Evolutionary conservation across 208 protist genomes (phyloP), one percentile per base, ranked within the genome.

Genomic region (Wallacemonas sp.): DNA sequence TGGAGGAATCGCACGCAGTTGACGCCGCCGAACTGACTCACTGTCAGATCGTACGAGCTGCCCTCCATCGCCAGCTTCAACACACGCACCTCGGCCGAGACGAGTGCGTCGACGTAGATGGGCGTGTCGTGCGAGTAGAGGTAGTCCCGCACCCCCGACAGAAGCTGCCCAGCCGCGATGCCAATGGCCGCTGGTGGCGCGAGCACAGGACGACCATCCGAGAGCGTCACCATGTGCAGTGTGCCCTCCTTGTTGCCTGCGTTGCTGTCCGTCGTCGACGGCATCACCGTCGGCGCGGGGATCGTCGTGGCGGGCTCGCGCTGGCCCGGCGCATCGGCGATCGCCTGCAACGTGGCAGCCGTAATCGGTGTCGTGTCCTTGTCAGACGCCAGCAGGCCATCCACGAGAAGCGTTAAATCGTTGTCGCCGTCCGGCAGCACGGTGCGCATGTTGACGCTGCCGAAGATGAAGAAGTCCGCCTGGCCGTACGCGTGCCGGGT

Each of bases 391-490:
- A 88, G 57, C 58, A 94, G 67, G 1, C 88, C 85, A 49, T 92
- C 82, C 17, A 95, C 74, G 68, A 92, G 86, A 29, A 95, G 65
- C 24, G 89, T 95, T 21, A 95, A 67, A 49, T 95, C 89, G 44
- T 93, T 95, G 82, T 95, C 89, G 36, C 89, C 89, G 60, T 93
- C 89, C n/a, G 89, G 89, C 58, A 95, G 75, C 57, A 95, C 86
- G 12, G 89, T 95, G 61, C 84, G 81, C 78, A 90, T 88, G 66
- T 88, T 81, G 24, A 95, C 86, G 65, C 85, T 92, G 63, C 89
- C 89, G 60, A 92, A 95, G 30, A 95, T 83, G 73, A 87, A 92
- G 54, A 89, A 92, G n/a, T 82, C 80, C 19, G 92, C 76, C 41
- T 76, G 64, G 12, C 82, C 86, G 54, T 85, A 89, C 23, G 48